Evolutionary conservation across 371 early-diverging fungal species (phyloP), one percentile per base, ranked within the genome.

Genomic region (Circinella minor): DNA sequence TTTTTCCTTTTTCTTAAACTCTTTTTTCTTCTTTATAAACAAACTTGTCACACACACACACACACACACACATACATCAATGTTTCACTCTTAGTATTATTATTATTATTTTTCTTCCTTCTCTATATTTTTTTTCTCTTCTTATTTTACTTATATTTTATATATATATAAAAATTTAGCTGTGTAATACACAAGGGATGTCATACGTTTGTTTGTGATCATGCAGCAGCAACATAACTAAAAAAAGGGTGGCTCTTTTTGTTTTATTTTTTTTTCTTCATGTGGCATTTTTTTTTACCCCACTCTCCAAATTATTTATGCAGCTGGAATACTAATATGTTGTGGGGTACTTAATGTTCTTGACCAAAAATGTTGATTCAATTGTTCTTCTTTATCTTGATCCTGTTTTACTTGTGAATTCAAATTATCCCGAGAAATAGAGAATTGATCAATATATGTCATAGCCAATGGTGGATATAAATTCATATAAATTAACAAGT

Each of bases 401-500:
- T 43, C 43, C 11, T 43, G 43, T 7, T 51, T n/a, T 51, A 14
- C 8, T 51, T 51, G 14, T 51, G 4, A 15, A 51, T n/a, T 15
- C 9, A 3, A 51, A 51, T 51, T 51, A 1, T n/a, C 6, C 57
- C 36, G 57, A 10, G 57, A 34, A 11, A 13, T 4, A 57, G 11
- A 14, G 7, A 4, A 9, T 34, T 57, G 57, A 27, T 57, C 57
- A 6, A n/a, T n/a, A 34, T 57, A 57, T 57, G 57, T 57, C 57
- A 57, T 57, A 27, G 57, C 57, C 57, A 59, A 57, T 6, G 67
- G 67, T 8, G 67, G 67, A 55, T 67, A 67, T 10, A 67, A 57
- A 20, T 67, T 59, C 67, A 67, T 67, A 27, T 67, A 60, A 27
- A 67, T 59, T 60, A 67, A 46, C 17, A 67, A 46, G 27, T 60